Conservation (phyloP, 805 yeast genomes). For the Candida arabinofermentans region DNA sequence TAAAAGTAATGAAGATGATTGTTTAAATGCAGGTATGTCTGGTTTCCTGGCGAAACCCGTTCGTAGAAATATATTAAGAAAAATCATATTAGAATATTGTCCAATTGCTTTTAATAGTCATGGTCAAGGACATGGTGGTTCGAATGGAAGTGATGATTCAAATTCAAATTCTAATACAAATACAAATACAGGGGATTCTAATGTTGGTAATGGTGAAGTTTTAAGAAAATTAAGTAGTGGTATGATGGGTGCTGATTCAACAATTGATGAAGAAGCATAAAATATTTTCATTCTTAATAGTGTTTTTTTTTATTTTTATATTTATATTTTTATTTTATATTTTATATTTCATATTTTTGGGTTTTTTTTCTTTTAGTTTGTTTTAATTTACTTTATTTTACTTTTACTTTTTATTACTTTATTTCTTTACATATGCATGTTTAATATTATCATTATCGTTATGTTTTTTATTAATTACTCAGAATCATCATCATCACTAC, state of each 20-base stretch:
- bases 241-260: constrained; percentile 6
- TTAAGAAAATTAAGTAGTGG: constrained; percentile 1
- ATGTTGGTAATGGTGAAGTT: too few species aligned
- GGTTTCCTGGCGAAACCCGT: constrained; percentile 90
- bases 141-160: not conserved
- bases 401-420: not conserved
- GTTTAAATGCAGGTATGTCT: constrained; percentile 87
- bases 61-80: constrained; percentile 61
- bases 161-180: not conserved
- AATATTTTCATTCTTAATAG: not conserved
- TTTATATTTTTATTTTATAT: not conserved
- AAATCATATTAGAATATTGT: constrained; percentile 48
- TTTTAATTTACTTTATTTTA: not conserved
- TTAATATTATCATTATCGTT: not conserved
- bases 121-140: not conserved
- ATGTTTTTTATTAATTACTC: not conserved
- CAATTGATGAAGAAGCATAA: constrained; percentile 13
- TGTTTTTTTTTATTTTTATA: not conserved
- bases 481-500: constrained; percentile 7
- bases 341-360: not conserved
- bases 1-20: constrained; percentile 80
- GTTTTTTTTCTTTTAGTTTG: not conserved
- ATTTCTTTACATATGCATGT: not conserved
- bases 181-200: too few species aligned
- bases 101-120: constrained; percentile 4